phyloP scores from a whole-genome alignment of 495 filamentous ascomycete genomes.

The Daldinia grandis region DNA sequence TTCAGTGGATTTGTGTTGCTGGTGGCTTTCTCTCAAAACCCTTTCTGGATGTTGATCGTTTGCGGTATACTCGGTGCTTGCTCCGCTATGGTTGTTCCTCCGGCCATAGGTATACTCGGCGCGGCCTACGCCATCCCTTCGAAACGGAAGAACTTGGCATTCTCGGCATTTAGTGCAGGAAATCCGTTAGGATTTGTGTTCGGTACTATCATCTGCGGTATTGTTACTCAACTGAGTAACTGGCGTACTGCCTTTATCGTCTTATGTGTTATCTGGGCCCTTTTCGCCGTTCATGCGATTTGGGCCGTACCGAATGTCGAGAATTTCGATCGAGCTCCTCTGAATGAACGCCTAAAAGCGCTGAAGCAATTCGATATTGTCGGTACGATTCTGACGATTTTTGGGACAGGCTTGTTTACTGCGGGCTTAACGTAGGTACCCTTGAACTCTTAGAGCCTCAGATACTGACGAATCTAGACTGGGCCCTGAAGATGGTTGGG shows the following conservation, averaged over 20 bases:
- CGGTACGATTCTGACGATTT: conserved; percentile 68
- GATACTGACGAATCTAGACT: conserved; percentile 42
- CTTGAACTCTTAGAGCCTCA: not conserved
- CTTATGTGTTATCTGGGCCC: conserved; percentile 68
- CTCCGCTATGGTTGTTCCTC: conserved; percentile 70
- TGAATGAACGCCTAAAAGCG: conserved; percentile 51
- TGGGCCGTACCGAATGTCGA: conserved; percentile 71
- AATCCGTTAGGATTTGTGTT: conserved; percentile 77
- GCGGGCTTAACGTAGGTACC: conserved; percentile 66
- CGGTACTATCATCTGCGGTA: conserved; percentile 69
- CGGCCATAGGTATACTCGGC: conserved; percentile 72
- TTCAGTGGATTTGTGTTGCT: conserved; percentile 65
- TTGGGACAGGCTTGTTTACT: conserved; percentile 71
- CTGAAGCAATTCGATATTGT: conserved; percentile 68
- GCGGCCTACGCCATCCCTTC: conserved; percentile 68
- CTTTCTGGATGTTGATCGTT: conserved; percentile 70
- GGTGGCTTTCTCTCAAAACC: conserved; percentile 68
- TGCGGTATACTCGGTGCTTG: conserved; percentile 69
- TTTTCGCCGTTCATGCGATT: conserved; percentile 64
- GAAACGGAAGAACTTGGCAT: conserved; percentile 73
- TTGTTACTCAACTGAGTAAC: conserved; percentile 66
- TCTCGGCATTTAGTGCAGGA: conserved; percentile 74
- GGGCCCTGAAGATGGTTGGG: conserved; percentile 65
- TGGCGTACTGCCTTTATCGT: conserved; percentile 73
- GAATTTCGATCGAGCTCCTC: conserved; percentile 54